Conservation (phyloP, 805 yeast genomes). For the Saccharomycopsis fermentans region DNA sequence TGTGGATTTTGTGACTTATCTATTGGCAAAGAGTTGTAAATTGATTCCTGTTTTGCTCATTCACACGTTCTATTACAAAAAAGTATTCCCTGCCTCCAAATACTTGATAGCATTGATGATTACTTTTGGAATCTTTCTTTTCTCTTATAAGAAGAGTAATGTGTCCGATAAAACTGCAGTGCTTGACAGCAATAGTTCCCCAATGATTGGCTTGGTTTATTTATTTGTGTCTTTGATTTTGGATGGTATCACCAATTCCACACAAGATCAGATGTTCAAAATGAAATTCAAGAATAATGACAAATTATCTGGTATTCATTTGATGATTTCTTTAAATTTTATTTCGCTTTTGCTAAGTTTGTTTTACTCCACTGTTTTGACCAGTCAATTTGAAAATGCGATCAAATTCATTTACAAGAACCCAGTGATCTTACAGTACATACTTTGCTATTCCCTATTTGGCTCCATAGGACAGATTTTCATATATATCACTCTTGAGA, state of each 20-base stretch:
- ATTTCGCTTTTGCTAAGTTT: constrained; percentile 37
- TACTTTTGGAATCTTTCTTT: constrained; percentile 72
- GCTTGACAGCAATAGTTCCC: constrained; percentile 18
- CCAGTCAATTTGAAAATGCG: constrained; percentile 42
- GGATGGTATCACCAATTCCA: constrained; percentile 89
- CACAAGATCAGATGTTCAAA: constrained; percentile 79
- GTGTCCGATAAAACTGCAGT: constrained; percentile 31
- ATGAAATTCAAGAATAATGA: constrained; percentile 28
- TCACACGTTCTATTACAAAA: constrained; percentile 60
- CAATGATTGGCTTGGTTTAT: constrained; percentile 47
- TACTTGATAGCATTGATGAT: constrained; percentile 69
- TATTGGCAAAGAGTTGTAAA: constrained; percentile 88
- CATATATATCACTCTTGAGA: constrained; percentile 73
- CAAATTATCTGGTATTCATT: constrained; percentile 66
- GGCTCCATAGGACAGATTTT: constrained; percentile 95
- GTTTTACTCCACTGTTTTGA: constrained; percentile 35
- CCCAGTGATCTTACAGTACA: constrained; percentile 17
- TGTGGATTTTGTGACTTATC: constrained; percentile 75
- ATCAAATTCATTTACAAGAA: constrained; percentile 45
- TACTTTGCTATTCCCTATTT: constrained; percentile 56
- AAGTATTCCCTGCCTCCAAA: constrained; percentile 64
- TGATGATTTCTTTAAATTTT: constrained; percentile 66
- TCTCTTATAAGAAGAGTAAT: constrained; percentile 43
- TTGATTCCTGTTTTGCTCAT: constrained; percentile 89
- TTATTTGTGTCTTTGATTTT: constrained; percentile 56